Evolutionary conservation across 305 asterid species (phyloP), one percentile per base, ranked within the genome.

Genomic region (Striga hermonthica): DNA sequence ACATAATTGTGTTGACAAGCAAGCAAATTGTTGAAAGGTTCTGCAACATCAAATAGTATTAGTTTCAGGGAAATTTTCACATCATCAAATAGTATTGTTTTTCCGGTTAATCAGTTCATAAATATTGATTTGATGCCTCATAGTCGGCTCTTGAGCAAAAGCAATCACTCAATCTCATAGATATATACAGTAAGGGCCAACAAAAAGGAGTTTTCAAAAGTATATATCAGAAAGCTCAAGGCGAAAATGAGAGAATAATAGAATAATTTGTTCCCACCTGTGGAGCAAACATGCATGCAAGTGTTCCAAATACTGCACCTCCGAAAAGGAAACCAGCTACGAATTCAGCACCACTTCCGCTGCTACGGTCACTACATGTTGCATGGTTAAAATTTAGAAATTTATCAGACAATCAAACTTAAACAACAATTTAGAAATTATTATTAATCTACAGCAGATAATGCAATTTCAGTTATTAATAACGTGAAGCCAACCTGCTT

Each of bases 251-350:
- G 45, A 39, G 43, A 10, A 31, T 48, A 64, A 10, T 57, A 59
- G 58, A 57, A 59, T 49, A n/a, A 53, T 15, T 35, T 56, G 61
- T 50, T 62, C 73, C 76, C 74, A 89, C 98, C 89, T 91, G 95
- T 45, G 98, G 98, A 74, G 97, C 92, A 74, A 81, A 87, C 60
- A 87, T 72, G 73, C 87, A 89, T 15, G 84, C 95, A 68, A 91
- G 87, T 40, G 96, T 80, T 72, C 98, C 98, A 75, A 87, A 83
- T 56, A 91, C 67, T 60, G 97, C 98, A 75, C 98, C 95, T 72
- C 98, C 98, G 22, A 89, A 60, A 67, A 91, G 72, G 77, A 91
- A 89, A 49, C 97, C 98, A 70, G 95, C 92, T 55, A 83, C 79
- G 76, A 91, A 89, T 76, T 89, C 98, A 73, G 76, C 82, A 60